Conservation (phyloP, 2,329 filamentous ascomycete species). For the Ophiobolus disseminans region DNA sequence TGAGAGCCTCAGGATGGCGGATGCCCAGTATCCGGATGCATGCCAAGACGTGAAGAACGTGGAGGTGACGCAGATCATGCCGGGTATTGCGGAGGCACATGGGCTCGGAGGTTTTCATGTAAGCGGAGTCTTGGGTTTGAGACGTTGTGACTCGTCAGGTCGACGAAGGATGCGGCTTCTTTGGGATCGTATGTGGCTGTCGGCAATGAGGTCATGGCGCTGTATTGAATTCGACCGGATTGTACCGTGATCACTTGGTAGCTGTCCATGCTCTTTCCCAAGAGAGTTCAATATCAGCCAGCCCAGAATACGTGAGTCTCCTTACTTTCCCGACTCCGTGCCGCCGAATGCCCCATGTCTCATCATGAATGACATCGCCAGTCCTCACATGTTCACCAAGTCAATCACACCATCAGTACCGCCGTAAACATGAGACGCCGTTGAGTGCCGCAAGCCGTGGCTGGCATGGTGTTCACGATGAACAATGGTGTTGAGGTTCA, state of each 20-base stretch:
- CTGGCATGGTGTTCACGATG: constrained; percentile 11
- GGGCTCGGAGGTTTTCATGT: background rate
- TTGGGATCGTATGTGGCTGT: too few species aligned
- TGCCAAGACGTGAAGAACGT: constrained; percentile 23
- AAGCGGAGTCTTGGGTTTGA: constrained; percentile 6
- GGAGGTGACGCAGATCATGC: constrained; percentile 17
- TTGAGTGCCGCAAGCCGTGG: background rate
- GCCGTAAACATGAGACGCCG: constrained; percentile 3
- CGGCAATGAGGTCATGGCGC: too few species aligned
- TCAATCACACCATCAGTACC: background rate
- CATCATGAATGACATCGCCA: background rate
- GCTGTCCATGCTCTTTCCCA: too few species aligned
- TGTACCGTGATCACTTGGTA: too few species aligned
- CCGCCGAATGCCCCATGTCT: too few species aligned
- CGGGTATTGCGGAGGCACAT: constrained; percentile 2
- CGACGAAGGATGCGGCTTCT: background rate
- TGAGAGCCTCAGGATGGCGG: constrained; percentile 28
- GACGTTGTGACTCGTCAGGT: constrained; percentile 2
- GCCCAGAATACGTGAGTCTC: too few species aligned
- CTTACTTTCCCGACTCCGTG: too few species aligned
- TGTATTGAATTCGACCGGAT: too few species aligned
- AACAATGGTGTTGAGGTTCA: constrained; percentile 11
- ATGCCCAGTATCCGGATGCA: constrained; percentile 19
- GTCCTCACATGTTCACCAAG: background rate
- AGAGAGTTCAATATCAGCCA: too few species aligned